Conservation (phyloP, 371 early-diverging fungal species). For the Lichtheimia corymbifera region DNA sequence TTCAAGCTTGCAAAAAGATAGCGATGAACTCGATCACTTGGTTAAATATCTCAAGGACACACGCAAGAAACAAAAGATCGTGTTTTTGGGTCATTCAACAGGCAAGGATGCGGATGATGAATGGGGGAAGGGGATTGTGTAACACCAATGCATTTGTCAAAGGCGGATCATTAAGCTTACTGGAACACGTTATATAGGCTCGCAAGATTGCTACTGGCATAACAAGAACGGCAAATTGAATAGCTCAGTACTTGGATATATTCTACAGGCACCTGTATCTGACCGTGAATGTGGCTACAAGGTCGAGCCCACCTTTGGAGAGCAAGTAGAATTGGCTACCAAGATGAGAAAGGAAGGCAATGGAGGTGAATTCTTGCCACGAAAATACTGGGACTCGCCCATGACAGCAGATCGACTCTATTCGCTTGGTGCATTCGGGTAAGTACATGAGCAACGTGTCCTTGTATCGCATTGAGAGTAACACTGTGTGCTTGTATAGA, state of each 20-base stretch:
- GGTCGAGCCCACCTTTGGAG: constrained; percentile 24
- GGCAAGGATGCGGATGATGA: constrained; percentile 16
- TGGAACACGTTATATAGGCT: constrained; percentile 21
- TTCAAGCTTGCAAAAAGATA: constrained; percentile 40
- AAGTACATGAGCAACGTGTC: background rate
- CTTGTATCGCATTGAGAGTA: too few relatives aligned
- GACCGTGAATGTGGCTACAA: constrained; percentile 45
- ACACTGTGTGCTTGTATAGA: constrained; percentile 18
- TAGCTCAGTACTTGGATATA: constrained; percentile 34
- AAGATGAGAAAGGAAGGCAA: constrained; percentile 39
- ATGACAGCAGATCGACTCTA: constrained; percentile 52
- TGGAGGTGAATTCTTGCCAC: constrained; percentile 44
- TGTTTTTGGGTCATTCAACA: constrained; percentile 59
- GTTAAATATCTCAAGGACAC: constrained; percentile 32
- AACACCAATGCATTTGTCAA: background rate
- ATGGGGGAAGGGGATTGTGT: background rate
- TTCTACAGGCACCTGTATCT: constrained; percentile 58
- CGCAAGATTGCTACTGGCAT: constrained; percentile 53
- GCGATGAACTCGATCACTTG: constrained; percentile 42
- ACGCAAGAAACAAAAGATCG: constrained; percentile 38
- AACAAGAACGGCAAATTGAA: constrained; percentile 37
- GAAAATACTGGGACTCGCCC: constrained; percentile 31
- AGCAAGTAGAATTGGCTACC: constrained; percentile 30
- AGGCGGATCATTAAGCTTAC: background rate
- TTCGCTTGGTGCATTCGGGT: constrained; percentile 47